phyloP scores from a whole-genome alignment of 176 grass and related monocot genomes.

The Carex kokanica region DNA sequence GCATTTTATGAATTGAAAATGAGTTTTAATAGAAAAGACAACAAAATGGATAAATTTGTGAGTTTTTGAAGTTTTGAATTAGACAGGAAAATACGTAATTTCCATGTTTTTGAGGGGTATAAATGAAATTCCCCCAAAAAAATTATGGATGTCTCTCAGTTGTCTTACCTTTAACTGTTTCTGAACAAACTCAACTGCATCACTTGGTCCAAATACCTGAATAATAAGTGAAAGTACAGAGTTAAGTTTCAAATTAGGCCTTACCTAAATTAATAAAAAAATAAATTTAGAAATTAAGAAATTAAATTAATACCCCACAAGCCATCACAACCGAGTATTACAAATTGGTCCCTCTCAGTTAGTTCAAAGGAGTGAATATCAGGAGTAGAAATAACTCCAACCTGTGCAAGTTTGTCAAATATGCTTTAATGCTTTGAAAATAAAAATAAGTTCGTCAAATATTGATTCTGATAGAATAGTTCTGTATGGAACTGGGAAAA shows the following conservation, averaged over 20 bases:
- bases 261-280: not conserved
- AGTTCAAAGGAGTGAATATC: constrained; percentile 90
- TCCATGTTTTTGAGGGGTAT: too few relatives aligned
- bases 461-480: not conserved
- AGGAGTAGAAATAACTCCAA: constrained; percentile 77
- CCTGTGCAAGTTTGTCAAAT: constrained; percentile 36
- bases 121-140: not conserved
- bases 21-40: too few relatives aligned
- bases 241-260: constrained; percentile 5
- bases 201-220: constrained; percentile 87
- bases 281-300: constrained; percentile 6
- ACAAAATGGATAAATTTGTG: too few relatives aligned
- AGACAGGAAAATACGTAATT: not conserved
- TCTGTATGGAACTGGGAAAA: not conserved
- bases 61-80: too few relatives aligned
- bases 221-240: not conserved
- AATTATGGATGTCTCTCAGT: not conserved
- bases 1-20: too few relatives aligned
- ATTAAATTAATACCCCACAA: constrained; percentile 68
- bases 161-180: constrained; percentile 70
- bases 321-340: constrained; percentile 92
- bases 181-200: constrained; percentile 91
- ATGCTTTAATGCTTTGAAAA: constrained; percentile 14
- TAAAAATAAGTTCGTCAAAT: too few relatives aligned
- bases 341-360: constrained; percentile 66